Conservation (phyloP, 2,329 filamentous ascomycete species). For the Nemania diffusa region DNA sequence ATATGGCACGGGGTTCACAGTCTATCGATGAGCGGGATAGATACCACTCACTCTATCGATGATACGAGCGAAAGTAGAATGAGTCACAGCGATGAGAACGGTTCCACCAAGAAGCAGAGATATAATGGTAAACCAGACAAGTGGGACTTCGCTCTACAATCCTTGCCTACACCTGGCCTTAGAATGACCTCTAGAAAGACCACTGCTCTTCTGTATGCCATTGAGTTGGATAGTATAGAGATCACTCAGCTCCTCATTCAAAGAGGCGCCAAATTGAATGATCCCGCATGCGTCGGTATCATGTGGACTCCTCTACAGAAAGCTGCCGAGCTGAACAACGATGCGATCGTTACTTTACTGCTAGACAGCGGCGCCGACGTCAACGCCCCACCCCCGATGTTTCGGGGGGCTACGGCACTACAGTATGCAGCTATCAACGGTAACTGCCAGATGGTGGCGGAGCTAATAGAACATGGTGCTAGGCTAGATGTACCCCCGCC, state of each 20-base stretch:
- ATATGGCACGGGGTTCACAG: no score
- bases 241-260: not conserved
- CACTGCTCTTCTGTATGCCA: not conserved
- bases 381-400: not conserved
- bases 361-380: not conserved
- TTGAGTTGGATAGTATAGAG: not conserved
- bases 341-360: not conserved
- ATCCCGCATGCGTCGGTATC: not conserved
- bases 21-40: no score
- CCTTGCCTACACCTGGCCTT: no score
- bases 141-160: no score
- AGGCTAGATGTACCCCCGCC: not conserved
- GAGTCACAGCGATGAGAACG: no score
- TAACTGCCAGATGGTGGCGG: not conserved
- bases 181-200: no score
- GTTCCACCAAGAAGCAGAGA: no score
- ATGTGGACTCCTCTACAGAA: not conserved
- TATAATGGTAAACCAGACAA: no score
- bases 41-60: no score
- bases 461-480: not conserved
- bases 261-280: not conserved
- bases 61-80: no score
- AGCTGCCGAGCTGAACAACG: conserved; percentile 1
- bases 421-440: conserved; percentile 15
- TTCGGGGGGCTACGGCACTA: not conserved